Base-by-base conservation (phyloP, 1,139 yeast genomes). In the Insectozyma bohioensis region DNA sequence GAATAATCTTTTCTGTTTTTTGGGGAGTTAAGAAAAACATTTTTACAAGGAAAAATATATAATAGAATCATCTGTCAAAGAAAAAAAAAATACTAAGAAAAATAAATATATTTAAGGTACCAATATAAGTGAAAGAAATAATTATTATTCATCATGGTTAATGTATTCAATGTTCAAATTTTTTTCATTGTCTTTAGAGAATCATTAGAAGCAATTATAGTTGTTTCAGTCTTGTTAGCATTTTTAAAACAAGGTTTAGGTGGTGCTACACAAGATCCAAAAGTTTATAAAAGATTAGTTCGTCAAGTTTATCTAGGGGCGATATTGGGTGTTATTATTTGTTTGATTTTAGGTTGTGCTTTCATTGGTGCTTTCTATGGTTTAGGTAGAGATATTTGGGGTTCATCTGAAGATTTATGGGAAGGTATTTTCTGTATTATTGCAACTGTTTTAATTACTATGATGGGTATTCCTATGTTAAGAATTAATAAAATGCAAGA, bases 391-490 rank as follows among this genome's bases (percentile, higher is more conserved):
- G 94, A 90, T 67, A 64, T 88, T 43, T 90, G 97, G 97, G 63
- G 87, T 12, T 56, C 67, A 27, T 79, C 95, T 31, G 97, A 90
- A 58, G 96, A 90, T 55, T 72, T 88, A 40, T 90, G 95, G 86
- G 97, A 90, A 66, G 97, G 96, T 54, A 72, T 83, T 22, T 79
- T 90, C 52, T 82, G 88, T 55, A 64, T 88, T 20, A 72, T 90
- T 48, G 97, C 97, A 1, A 75, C 94, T 0, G 67, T 85, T 15
- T 75, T 90, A 56, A 90, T 90, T 42, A 79, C 96, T 3, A 50
- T 80, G 30, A 88, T 90, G 97, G 97, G 97, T 33, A 65, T 90
- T 47, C 94, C 95, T 52, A 85, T 90, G 83, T 73, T 90, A 50
- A 75, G 96, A 56, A 74, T 90, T 54, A 87, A 90, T 59, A 90